Base-by-base conservation (phyloP, 1,139 yeast species). In the Suhomyces bribrorum region DNA sequence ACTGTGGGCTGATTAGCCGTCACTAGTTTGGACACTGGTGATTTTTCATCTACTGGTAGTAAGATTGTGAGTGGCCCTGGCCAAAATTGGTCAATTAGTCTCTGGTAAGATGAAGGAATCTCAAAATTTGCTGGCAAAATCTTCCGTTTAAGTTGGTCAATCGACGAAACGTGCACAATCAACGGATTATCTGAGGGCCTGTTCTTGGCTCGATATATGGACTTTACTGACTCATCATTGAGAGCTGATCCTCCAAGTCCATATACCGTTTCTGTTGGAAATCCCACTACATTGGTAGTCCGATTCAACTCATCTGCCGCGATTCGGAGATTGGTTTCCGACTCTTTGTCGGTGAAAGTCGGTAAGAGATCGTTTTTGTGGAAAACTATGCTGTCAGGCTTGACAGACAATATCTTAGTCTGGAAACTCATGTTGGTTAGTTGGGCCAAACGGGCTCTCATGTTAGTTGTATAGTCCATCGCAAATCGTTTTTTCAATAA, bases 181-280 rank as follows among this genome's bases (percentile, higher is more conserved):
- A 92, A 66, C 3, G 98, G 98, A 52, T 92, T 92, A 60, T 92
- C 98, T 2, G 95, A 82, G 0, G 98, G 98, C 46, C 98, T 71
- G 55, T 88, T 88, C 55, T 92, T 92, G 25, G 97, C 97, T 23
- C 63, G 69, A 59, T 89, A 92, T 8, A 92, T 92, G 34, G 83
- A 77, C 40, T 62, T 59, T 2, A 90, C 96, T 0, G 95, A 77
- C 5, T 77, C 80, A 39, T 88, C 89, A 39, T 71, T 73, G 40
- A 87, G 66, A 0, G 95, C 87, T 3, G 92, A 83, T 0, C 95
- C 98, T 0, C 96, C 98, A 2, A 92, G 71, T 0, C 98, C 98
- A 57, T 92, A 92, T 0, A 92, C 98, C 0, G 98, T 92, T 57
- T 92, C 98, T 0, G 98, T 88, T 3, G 98, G 98, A 54, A 92